Evolutionary conservation across 257 asterid genomes (phyloP).

Genomic region (Capsicum baccatum): DNA sequence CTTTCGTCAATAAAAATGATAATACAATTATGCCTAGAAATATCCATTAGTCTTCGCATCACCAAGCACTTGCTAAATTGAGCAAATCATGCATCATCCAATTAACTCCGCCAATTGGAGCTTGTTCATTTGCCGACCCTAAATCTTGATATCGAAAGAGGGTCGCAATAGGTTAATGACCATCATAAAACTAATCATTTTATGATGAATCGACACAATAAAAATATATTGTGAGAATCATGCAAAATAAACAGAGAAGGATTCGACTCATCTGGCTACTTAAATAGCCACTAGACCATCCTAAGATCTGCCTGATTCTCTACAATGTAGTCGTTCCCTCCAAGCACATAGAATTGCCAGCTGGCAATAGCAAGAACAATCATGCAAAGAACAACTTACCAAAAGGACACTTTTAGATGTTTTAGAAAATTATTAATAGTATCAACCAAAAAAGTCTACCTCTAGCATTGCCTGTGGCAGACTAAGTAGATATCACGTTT

Average conservation of each 20-base stretch:
- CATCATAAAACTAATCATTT: background rate
- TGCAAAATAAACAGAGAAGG: background rate
- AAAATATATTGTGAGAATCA: background rate
- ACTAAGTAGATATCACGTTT: background rate
- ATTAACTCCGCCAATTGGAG: background rate
- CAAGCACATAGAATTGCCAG: background rate
- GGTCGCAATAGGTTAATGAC: background rate
- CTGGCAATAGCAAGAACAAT: background rate
- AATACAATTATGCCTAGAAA: background rate
- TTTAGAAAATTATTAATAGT: background rate
- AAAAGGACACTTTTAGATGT: background rate
- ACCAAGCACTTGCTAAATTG: background rate
- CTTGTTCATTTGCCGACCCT: background rate
- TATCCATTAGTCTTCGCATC: background rate
- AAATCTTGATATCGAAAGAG: background rate
- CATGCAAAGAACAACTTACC: conserved; percentile 8
- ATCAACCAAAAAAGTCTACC: background rate
- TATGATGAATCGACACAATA: background rate
- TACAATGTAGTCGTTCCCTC: background rate
- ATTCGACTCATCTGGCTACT: background rate
- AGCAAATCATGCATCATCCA: conserved; percentile 16
- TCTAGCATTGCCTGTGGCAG: background rate
- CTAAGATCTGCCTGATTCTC: background rate
- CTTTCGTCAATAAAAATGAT: background rate
- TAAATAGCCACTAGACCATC: background rate